phyloP scores from a whole-genome alignment of 306 rosid species.

The Acacia crassicarpa region DNA sequence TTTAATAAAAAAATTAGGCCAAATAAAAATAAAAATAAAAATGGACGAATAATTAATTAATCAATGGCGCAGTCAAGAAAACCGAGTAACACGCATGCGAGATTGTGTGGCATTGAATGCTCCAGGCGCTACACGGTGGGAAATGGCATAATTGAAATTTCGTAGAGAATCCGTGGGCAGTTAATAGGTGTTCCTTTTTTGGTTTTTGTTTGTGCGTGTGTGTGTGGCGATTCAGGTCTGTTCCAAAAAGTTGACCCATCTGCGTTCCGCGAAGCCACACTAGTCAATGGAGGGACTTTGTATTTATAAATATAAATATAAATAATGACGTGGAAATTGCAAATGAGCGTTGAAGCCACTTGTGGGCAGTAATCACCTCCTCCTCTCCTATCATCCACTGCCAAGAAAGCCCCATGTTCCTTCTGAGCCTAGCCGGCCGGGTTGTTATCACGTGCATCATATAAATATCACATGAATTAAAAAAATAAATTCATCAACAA shows the following conservation, averaged over 20 bases:
- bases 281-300: neutral
- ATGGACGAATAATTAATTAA: neutral
- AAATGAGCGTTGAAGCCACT: neutral
- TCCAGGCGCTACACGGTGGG: neutral
- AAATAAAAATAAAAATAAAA: neutral
- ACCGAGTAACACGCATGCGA: neutral
- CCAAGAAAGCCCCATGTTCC: neutral
- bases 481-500: too few species aligned
- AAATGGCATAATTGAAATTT: constrained; percentile 26
- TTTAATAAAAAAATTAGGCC: neutral
- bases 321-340: neutral
- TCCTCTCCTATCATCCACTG: neutral
- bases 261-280: constrained; percentile 32
- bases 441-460: neutral
- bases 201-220: too few species aligned
- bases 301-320: neutral
- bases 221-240: neutral
- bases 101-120: neutral
- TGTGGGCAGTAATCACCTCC: neutral
- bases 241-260: neutral
- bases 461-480: too few species aligned
- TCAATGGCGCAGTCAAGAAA: neutral
- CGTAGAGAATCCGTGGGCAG: neutral
- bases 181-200: neutral
- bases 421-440: neutral